Base-by-base conservation (phyloP, 1,284 basidiomycete genomes). In the Fomitiporia mediterranea region DNA sequence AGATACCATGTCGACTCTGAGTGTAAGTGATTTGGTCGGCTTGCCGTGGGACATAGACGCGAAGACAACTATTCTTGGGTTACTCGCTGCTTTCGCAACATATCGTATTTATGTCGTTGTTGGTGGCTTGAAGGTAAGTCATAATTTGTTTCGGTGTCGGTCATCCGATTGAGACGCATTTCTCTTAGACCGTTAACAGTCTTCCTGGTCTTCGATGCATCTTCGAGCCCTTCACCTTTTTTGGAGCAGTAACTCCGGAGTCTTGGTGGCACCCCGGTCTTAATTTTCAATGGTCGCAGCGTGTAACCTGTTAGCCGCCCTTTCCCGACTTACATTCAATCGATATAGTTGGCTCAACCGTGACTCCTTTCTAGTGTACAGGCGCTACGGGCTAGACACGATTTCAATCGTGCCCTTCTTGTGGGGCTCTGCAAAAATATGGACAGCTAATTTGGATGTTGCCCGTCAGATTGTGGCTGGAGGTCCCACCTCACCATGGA, bases 381-480 rank as follows among this genome's bases (percentile, higher is more conserved):
- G 64, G 53, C 62, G 64, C n/a, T 64, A 46, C 44, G 53, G 66
- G 30, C 67, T 59, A 35, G 78, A 81, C 53, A 77, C 69, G 7
- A 66, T 81, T 21, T 74, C 75, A 2, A 57, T 81, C 5, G 67
- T 78, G 0, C 74, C 77, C 0, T 71, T 75, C 56, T n/a, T 81
- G 4, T 53, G 58, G 4, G 77, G 76, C 1, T 50, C 61, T 8
- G 68, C 75, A 1, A 61, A 62, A 0, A 64, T 79, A 42, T 78
- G 73, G 59, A 78, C 77, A 0, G 70, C 70, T n/a, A 79, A 77
- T 53, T 59, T 81, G 44, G 75, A 80, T 49, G 72, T 81, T 4
- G 70, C 69, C 6, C 70, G 72, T n/a, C 80, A 80, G 63, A 66
- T 80, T 11, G 64, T 70, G 25, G 63, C 65, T 1, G 72, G 72